Evolutionary conservation across 345 rosid genomes (phyloP), one percentile per base, ranked within the genome.

Genomic region (Lepidium aucheri): DNA sequence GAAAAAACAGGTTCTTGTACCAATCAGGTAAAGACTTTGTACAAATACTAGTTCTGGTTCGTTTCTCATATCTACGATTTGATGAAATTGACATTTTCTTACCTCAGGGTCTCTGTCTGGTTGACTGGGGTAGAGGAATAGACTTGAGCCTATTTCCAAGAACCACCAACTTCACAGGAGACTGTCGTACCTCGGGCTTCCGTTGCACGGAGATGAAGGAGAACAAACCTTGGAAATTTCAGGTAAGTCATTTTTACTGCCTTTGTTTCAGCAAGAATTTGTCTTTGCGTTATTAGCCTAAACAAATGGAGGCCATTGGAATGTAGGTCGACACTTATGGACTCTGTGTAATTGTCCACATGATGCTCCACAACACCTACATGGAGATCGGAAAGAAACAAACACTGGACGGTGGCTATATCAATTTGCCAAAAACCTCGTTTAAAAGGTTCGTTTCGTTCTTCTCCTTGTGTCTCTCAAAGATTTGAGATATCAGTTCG

Each of bases 51-150:
- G 20, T 32, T 34, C 30, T 64, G 63, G 10, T 63, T 44, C 35
- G 65, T 49, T 51, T 28, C 15, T 22, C 52, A 57, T 53, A 9
- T 55, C 58, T 17, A 40, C 44, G 51, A 24, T 41, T 40, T 52
- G 53, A 65, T 59, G 56, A 24, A 16, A 2, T 20, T 65, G 33
- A 16, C 33, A 45, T 63, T 44, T 63, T 41, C 17, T 9, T 74
- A 14, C 5, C 57, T 69, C 78, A 90, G 98, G 97, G 98, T 74
- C 97, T 93, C 7, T 90, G 94, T 80, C 91, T 93, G 56, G 90
- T 93, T 38, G 98, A 93, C 69, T 93, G 96, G 97, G 98, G 98
- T 18, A 85, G 86, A 78, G 97, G 91, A 49, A 90, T 93, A 78
- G 97, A 93, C 80, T 73, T 87, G 75, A 80, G 73, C 62, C 87